Base-by-base conservation (phyloP, 2,329 filamentous ascomycete species). In the Beauveria sp. region DNA sequence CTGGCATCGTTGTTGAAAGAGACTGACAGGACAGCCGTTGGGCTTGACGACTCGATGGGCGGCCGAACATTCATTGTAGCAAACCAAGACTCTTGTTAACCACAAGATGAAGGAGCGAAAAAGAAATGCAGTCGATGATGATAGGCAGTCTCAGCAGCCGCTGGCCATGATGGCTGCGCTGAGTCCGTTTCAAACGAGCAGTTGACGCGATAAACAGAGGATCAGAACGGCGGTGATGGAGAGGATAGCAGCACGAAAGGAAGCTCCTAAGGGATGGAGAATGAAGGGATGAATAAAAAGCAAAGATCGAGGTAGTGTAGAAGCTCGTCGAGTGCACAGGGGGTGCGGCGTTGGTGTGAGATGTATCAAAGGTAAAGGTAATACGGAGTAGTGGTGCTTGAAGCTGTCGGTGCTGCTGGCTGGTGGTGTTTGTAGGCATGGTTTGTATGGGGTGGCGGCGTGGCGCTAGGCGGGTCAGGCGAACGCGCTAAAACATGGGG, bases 1-100 rank as follows among this genome's bases (percentile, higher is more conserved):
- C 85, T 92, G 66, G 84, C 84, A 72, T 94, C 90, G 68, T 85
- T 82, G 71, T 97, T 97, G 78, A 96, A 96, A 9, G 89, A 85
- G 51, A 88, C 85, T 16, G 91, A 96, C 43, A 97, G 82, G 12
- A 92, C 92, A 63, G 87, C 83, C 5, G 89, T 88, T 59, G 87
- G 85, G 48, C 81, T 82, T 20, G 90, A 86, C 55, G 86, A 85
- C 77, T 96, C 91, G 70, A 97, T 91, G 61, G 90, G 85, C 57
- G 89, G 89, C 62, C 93, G 84, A 48, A 92, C 96, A 73, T 97
- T 94, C 94, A 97, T 99, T 58, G 63, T 78, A 70, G 55, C 40
- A 57, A 16, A 18, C 24, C 26, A n/a, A 16, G 14, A 24, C 2
- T 24, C 9, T 34, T 34, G 22, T 3, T 44, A 10, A 22, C 6